Base-by-base conservation (phyloP, 805 yeast genomes). In the Sugiyamaella lignohabitans region DNA sequence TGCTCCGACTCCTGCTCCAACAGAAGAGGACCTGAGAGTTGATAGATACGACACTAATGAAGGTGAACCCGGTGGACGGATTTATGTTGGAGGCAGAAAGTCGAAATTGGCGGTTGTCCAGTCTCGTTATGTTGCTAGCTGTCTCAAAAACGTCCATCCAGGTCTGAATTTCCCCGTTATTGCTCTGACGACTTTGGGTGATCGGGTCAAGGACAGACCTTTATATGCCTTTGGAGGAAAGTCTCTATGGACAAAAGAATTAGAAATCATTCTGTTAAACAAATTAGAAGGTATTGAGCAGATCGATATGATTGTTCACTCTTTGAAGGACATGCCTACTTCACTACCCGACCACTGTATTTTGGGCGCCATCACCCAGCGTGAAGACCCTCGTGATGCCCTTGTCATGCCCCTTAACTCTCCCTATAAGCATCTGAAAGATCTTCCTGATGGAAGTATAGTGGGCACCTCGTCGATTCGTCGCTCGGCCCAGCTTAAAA, bases 381-480 rank as follows among this genome's bases (percentile, higher is more conserved):
- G 98, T 60, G 91, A 84, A 61, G 97, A 91, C 61, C 97, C 98
- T 11, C 76, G 95, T 48, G 98, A 93, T 65, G 96, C 96, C 10
- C 69, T 91, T 5, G 78, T 87, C 40, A 83, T 91, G 91, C 76
- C 75, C 47, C 57, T 62, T 10, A 80, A 75, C 35, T 80, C 88
- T 1, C 69, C 78, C 6, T 85, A 83, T 67, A 79, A 74, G 55
- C 57, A 72, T 2, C 70, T 93, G 40, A 70, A 66, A 1, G 96
- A 91, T 10, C 72, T 93, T 53, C 98, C 98, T 1, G 76, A 63
- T 2, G 95, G 95, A 2, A 71, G 93, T 2, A 76, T 87, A 18
- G 95, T 93, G 14, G 98, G 98, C 24, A 93, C 98, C 1, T 87
- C 96, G 1, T 87, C 96, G 1, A 82, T 93, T 38, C 79, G 98